These are phyloP conservation scores for Salix purpurea DNA, from an alignment of 345 rosid genomes.

Conservation along the genomic window DNA sequence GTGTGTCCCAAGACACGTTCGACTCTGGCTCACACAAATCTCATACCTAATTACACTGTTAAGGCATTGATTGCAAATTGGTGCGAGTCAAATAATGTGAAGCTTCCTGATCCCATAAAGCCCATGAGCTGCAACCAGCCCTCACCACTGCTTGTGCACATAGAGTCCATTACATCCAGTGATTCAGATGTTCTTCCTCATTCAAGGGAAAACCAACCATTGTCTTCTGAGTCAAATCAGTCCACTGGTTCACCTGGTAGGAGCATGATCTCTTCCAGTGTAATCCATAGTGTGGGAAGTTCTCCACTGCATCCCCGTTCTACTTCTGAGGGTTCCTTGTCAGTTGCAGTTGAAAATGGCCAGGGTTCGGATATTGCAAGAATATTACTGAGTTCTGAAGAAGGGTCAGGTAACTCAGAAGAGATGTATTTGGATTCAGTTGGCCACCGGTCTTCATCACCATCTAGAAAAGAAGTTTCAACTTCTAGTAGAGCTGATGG, in stretches of 20 bases:
- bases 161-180: constrained; percentile 40
- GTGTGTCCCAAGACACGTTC: constrained; percentile 97
- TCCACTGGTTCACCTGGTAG: constrained; percentile 42
- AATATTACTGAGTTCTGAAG: constrained; percentile 41
- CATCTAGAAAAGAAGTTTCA: constrained; percentile 45
- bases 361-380: constrained; percentile 46
- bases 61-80: constrained; percentile 91
- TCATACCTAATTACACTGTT: constrained; percentile 93
- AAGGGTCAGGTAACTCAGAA: constrained; percentile 45
- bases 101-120: constrained; percentile 69
- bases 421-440: constrained; percentile 40
- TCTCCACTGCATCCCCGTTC: constrained; percentile 66
- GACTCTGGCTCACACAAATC: constrained; percentile 60
- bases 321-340: constrained; percentile 49
- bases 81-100: constrained; percentile 88
- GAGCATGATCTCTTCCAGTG: constrained; percentile 38
- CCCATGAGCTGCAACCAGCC: constrained; percentile 53
- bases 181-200: constrained; percentile 32
- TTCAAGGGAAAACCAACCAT: constrained; percentile 32
- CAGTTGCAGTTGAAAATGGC: constrained; percentile 48
- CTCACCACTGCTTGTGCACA: constrained; percentile 46
- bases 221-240: constrained; percentile 46
- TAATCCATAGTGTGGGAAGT: constrained; percentile 36
- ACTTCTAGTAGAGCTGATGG: constrained; percentile 36
- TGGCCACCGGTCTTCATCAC: constrained; percentile 44